Percentiles rank a stretch among this genome's conserved stretches.
Evolutionary conservation across 2,329 filamentous ascomycete species (phyloP).

Genomic region (Hortaea sp.): DNA sequence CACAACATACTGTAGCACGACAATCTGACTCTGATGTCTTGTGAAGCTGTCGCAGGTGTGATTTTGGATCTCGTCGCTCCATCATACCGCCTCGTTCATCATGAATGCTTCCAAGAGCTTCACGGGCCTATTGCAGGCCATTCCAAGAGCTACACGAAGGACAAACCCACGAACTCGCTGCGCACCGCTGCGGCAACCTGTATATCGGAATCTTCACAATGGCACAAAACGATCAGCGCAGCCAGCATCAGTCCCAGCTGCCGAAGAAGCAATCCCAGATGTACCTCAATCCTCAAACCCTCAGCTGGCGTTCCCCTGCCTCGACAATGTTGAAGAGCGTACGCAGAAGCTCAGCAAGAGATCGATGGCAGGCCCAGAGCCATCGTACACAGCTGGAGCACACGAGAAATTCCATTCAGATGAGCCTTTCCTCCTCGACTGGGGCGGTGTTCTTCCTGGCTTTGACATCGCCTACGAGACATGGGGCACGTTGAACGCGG

Average conservation of each 20-base stretch:
- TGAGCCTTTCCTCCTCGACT: conserved; percentile 74
- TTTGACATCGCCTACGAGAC: conserved; percentile 90
- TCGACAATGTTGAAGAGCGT: conserved; percentile 69
- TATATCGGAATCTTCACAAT: conserved; percentile 5
- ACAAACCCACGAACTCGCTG: conserved; percentile 14
- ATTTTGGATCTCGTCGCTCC: background rate
- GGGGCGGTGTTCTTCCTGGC: conserved; percentile 82
- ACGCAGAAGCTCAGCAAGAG: conserved; percentile 63
- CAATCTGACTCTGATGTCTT: too few species aligned
- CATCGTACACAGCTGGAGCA: conserved; percentile 84
- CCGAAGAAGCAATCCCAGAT: background rate
- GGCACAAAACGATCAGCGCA: conserved; percentile 10
- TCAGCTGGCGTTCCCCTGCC: conserved; percentile 79
- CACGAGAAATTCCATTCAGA: conserved; percentile 66
- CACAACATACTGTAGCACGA: too few species aligned
- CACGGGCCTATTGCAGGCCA: background rate
- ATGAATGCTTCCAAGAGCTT: background rate
- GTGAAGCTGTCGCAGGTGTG: too few species aligned
- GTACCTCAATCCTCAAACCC: conserved; percentile 54
- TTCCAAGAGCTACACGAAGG: conserved; percentile 6
- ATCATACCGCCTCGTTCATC: background rate
- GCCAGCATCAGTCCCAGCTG: conserved; percentile 10
- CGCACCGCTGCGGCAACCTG: conserved; percentile 1
- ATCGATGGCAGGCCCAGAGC: conserved; percentile 68
- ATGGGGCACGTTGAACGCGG: conserved; percentile 72